Base-by-base conservation (phyloP, 495 filamentous ascomycete genomes). In the Symbiotaphrina buchneri region DNA sequence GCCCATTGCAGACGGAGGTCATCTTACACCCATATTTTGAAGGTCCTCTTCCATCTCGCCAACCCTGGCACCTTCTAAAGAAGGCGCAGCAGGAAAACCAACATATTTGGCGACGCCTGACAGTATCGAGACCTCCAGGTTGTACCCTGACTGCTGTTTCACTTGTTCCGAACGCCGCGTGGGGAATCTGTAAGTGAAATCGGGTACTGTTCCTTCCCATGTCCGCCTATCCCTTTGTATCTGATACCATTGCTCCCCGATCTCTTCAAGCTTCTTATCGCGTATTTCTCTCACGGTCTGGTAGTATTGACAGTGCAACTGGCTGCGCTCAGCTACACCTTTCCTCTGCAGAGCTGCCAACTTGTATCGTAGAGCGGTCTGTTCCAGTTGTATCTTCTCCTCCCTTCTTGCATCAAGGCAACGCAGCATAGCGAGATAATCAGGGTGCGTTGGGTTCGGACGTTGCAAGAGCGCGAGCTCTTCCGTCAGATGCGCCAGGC, bases 11-110 rank as follows among this genome's bases (percentile, higher is more conserved):
- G 30, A 30, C 28, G 17, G 30, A 26, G 34, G 65, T 3, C 19
- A 31, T 21, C 84, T 71, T 59, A 94, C 87, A 28, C 70, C 74
- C 63, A 97, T 93, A 37, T 70, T 75, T 45, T 80, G 71, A 22
- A 94, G 55, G 51, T 97, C 87, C 30, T 81, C 74, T 21, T 91
- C 78, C 16, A 82, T 51, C 37, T 91, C 81, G 11, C 68, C 56
- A 6, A 65, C 57, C 10, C 77, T 68, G 13, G 72, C 76, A 16
- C 71, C 63, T 17, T 61, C 52, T 38, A 97, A 68, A 7, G 71
- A 60, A 13, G 87, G 87, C n/a, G 85, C 85, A 20, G 85, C 85
- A 18, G 87, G 87, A 51, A 94, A 95, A 15, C 87, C 87, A 31
- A 90, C 67, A 49, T 93, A 79, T 48, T 92, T 93, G 5, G 83